Base-by-base conservation (phyloP, 2,329 filamentous ascomycete species). In the Keithomyces neogunnii region DNA sequence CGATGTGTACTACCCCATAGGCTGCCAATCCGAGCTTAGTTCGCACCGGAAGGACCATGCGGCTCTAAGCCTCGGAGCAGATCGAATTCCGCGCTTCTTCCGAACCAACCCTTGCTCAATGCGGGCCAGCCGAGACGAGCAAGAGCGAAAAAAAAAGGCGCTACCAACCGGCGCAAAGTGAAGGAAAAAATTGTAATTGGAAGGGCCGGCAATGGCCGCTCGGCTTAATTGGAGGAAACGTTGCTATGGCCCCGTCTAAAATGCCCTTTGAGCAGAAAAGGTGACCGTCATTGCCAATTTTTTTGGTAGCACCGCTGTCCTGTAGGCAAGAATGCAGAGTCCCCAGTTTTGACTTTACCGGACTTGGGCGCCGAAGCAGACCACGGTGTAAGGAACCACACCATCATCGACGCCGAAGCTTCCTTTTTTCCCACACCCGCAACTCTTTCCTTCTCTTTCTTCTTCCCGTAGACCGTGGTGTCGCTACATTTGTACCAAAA, bases 61-160 rank as follows among this genome's bases (percentile, higher is more conserved):
- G 48, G 48, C 51, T 45, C 48, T 43, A 48, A 48, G 44, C 43
- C 56, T 59, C 57, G 58, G 57, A 55, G 50, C n/a, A 53, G 52
- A 54, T 60, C 57, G 58, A 57, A 55, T 52, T 59, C 55, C 57
- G 58, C 47, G 31, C 51, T 46, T 53, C 10, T 26, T 55, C 55
- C 55, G 55, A 53, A 50, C 45, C 45, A 39, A 39, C 44, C 32
- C 40, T 10, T 35, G 44, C 44, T 35, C 44, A 5, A 45, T 28
- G 42, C 47, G 40, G 42, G 30, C 46, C 30, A 13, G 50, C 50
- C 45, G 45, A 48, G 36, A 32, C 3, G 31, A 9, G 19, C 19
- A 28, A 38, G 28, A 38, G 26, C 19, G 11, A 39, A 11, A 48
- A 28, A 47, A 29, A 49, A 46, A 9, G 10, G 8, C 40, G 40